A percentile compares a stretch with the other conserved stretches of the same genome.
Evolutionary conservation across 768 basidiomycete species (phyloP).

Genomic region (Boletus pseudopeckii): DNA sequence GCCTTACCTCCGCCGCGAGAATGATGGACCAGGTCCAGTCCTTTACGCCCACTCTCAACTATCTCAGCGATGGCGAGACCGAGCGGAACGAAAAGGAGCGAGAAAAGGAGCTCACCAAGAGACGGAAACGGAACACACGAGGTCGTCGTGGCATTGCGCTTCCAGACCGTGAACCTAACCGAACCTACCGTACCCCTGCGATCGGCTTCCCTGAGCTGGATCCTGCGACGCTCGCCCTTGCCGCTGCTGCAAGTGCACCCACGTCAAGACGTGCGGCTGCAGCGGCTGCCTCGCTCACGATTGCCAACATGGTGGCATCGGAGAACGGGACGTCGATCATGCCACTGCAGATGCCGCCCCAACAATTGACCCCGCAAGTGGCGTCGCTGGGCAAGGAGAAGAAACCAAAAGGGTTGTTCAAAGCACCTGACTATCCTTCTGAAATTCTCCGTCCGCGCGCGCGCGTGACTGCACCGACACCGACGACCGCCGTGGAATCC

Average conservation of each 20-base stretch:
- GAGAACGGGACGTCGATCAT: slow-evolving; percentile 73
- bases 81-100: slow-evolving; percentile 88
- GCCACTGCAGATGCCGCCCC: slow-evolving; percentile 41
- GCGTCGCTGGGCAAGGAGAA: slow-evolving; percentile 54
- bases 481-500: slow-evolving; percentile 66
- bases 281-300: slow-evolving; percentile 76
- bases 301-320: slow-evolving; percentile 88
- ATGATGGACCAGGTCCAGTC: slow-evolving; percentile 71
- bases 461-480: slow-evolving; percentile 53
- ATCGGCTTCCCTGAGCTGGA: slow-evolving; percentile 81
- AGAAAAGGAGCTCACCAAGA: slow-evolving; percentile 87
- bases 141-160: slow-evolving; percentile 75
- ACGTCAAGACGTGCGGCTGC: slow-evolving; percentile 82
- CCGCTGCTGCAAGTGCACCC: slow-evolving; percentile 62
- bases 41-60: slow-evolving; percentile 88
- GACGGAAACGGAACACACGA: slow-evolving; percentile 81
- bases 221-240: slow-evolving; percentile 63
- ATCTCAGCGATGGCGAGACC: slow-evolving; percentile 85
- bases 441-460: slow-evolving; percentile 61
- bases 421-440: slow-evolving; percentile 57
- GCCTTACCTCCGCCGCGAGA: slow-evolving; percentile 67
- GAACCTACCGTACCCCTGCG: slow-evolving; percentile 88
- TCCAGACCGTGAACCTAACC: slow-evolving; percentile 89
- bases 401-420: slow-evolving; percentile 70
- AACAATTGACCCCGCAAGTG: slow-evolving; percentile 32